Percentiles rank a stretch among this genome's conserved stretches.
Evolutionary conservation across 768 basidiomycete genomes (phyloP).

Genomic region (Leucocoprinus leucothites): DNA sequence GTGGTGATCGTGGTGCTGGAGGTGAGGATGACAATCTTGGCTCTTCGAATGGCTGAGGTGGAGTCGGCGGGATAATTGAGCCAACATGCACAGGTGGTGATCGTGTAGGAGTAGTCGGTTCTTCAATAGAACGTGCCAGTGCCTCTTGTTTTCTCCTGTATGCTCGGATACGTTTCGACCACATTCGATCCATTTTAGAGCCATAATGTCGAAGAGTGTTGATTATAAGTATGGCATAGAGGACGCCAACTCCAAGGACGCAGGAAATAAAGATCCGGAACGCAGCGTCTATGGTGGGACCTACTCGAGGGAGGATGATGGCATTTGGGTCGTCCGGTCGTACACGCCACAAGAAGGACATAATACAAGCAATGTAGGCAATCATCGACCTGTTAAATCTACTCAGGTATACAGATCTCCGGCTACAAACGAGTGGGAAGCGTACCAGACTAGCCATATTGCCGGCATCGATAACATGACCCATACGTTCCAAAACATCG

Average conservation of each 20-base stretch:
- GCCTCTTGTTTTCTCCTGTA: constrained; percentile 8
- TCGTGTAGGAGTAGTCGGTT: not conserved
- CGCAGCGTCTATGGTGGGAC: not conserved
- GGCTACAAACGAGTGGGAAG: not conserved
- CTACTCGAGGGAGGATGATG: not conserved
- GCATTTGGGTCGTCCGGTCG: constrained; percentile 1
- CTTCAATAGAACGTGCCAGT: not conserved
- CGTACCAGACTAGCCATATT: constrained; percentile 15
- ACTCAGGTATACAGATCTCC: not conserved
- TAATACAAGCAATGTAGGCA: constrained; percentile 22
- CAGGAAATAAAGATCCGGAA: constrained; percentile 44
- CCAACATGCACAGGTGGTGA: not conserved
- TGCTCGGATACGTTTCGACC: constrained; percentile 19
- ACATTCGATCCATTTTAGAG: constrained; percentile 26
- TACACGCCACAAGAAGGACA: constrained; percentile 25
- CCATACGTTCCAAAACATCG: constrained; percentile 58
- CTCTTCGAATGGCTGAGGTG: not conserved
- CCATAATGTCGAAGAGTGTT: constrained; percentile 52
- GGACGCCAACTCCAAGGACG: constrained; percentile 47
- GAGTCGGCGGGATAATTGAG: not conserved
- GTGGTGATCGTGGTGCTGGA: no score
- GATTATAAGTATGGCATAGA: constrained; percentile 52
- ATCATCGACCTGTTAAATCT: constrained; percentile 21
- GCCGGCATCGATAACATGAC: constrained; percentile 15
- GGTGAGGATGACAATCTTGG: no score